phyloP scores from a whole-genome alignment of 768 basidiomycete genomes.

The Psilocybe cubensis region DNA sequence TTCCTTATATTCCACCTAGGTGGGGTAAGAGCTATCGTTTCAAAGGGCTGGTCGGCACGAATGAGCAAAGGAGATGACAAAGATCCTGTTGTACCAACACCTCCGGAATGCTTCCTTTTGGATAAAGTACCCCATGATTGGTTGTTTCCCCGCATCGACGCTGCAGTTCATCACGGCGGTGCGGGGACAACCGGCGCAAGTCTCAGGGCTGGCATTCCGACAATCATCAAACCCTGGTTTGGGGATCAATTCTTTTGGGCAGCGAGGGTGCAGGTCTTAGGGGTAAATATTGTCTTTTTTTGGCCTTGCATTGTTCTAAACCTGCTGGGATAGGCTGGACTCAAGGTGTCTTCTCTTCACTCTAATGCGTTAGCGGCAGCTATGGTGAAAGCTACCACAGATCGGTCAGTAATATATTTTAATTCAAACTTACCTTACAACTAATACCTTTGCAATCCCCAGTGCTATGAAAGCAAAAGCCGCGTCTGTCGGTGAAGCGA shows the following conservation, averaged over 20 bases:
- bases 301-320: constrained; percentile 1
- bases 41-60: constrained; percentile 69
- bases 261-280: constrained; percentile 62
- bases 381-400: constrained; percentile 56
- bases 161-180: constrained; percentile 69
- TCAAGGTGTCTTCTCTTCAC: constrained; percentile 51
- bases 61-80: constrained; percentile 44
- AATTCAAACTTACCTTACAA: background rate
- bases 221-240: constrained; percentile 73
- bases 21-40: constrained; percentile 67
- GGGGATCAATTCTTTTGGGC: constrained; percentile 75
- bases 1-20: constrained; percentile 22
- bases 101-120: constrained; percentile 56
- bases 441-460: background rate
- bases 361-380: constrained; percentile 55
- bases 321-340: constrained; percentile 41
- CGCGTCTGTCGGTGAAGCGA: constrained; percentile 39
- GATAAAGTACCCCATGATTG: constrained; percentile 73
- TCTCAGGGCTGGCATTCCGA: constrained; percentile 66
- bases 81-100: constrained; percentile 47
- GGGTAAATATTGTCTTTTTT: constrained; percentile 34
- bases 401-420: constrained; percentile 39
- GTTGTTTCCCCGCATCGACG: constrained; percentile 64
- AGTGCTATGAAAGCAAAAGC: constrained; percentile 68
- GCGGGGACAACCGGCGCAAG: constrained; percentile 75